phyloP scores from a whole-genome alignment of 2,329 filamentous ascomycete species.

The Alternaria solani region DNA sequence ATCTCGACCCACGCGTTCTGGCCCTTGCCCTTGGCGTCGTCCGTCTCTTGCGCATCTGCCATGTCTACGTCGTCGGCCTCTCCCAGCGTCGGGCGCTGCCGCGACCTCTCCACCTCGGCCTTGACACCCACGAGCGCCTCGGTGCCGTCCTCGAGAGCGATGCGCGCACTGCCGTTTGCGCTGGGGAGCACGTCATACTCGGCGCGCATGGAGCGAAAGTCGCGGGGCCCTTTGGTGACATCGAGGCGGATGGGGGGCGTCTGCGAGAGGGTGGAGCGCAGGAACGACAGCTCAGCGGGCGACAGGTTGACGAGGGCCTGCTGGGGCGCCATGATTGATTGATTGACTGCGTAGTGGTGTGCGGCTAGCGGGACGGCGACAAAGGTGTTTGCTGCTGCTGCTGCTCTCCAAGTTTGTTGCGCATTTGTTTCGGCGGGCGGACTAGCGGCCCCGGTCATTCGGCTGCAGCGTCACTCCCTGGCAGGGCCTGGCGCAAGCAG shows the following conservation, averaged over 20 bases:
- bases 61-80: conserved; percentile 52
- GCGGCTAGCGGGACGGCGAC: conserved; percentile 13
- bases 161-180: conserved; percentile 89
- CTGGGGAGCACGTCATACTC: conserved; percentile 90
- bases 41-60: conserved; percentile 43
- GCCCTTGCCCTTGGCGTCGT: conserved; percentile 48
- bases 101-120: conserved; percentile 85
- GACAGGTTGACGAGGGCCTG: conserved; percentile 76
- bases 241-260: conserved; percentile 88
- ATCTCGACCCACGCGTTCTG: conserved; percentile 85
- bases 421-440: conserved; percentile 19
- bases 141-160: conserved; percentile 93
- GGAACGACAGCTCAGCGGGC: conserved; percentile 94
- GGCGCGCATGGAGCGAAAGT: conserved; percentile 90
- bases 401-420: conserved; percentile 9
- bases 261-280: conserved; percentile 85
- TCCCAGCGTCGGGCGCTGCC: conserved; percentile 34
- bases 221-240: conserved; percentile 64
- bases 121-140: conserved; percentile 97
- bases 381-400: conserved; percentile 14
- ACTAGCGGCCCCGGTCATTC: conserved; percentile 29
- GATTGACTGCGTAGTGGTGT: conserved; percentile 15
- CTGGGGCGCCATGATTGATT: conserved; percentile 43
- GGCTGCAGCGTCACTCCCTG: conserved; percentile 22
- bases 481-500: conserved; percentile 23